phyloP scores from a whole-genome alignment of 2,329 filamentous ascomycete genomes.

The Celoporthe dispersa region DNA sequence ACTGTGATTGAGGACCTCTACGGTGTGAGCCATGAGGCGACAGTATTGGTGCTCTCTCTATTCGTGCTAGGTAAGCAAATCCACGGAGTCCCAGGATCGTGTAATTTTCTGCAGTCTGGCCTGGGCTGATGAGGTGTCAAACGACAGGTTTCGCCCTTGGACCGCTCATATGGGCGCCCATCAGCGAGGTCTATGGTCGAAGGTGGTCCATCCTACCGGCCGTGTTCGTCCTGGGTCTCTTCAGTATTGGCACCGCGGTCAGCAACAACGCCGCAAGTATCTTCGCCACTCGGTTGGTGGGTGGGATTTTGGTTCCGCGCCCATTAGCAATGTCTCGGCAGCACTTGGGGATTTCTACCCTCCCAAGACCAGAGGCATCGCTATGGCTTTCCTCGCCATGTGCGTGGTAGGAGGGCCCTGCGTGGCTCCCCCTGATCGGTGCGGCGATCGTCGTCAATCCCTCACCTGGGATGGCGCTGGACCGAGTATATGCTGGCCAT shows the following conservation, averaged over 20 bases:
- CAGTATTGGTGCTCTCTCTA: constrained; percentile 50
- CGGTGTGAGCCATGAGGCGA: constrained; percentile 46
- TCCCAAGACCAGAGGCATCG: constrained; percentile 34
- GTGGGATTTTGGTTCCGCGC: constrained; percentile 49
- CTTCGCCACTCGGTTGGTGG: constrained; percentile 44
- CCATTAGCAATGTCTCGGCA: constrained; percentile 47
- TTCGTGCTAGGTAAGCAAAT: constrained; percentile 43
- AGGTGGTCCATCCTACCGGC: constrained; percentile 49
- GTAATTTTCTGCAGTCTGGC: neutral
- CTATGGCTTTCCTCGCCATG: constrained; percentile 42
- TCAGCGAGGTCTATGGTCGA: constrained; percentile 50
- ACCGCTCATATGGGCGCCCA: constrained; percentile 46
- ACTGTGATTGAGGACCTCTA: constrained; percentile 46
- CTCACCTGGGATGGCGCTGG: constrained; percentile 49
- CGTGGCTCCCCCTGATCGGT: constrained; percentile 48
- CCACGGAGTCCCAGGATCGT: neutral
- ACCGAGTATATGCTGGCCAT: constrained; percentile 50
- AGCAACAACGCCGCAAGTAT: constrained; percentile 31
- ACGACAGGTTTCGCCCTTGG: constrained; percentile 43
- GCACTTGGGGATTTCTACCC: constrained; percentile 49
- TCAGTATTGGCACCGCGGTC: constrained; percentile 50
- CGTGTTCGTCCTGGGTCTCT: constrained; percentile 46
- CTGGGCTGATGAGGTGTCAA: neutral
- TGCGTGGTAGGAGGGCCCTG: constrained; percentile 35
- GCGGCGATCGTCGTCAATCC: constrained; percentile 41